Percentiles rank a stretch among this genome's conserved stretches.
These are phyloP conservation scores for Inga laurina DNA, from an alignment of 306 rosid species.

Conservation along the genomic window DNA sequence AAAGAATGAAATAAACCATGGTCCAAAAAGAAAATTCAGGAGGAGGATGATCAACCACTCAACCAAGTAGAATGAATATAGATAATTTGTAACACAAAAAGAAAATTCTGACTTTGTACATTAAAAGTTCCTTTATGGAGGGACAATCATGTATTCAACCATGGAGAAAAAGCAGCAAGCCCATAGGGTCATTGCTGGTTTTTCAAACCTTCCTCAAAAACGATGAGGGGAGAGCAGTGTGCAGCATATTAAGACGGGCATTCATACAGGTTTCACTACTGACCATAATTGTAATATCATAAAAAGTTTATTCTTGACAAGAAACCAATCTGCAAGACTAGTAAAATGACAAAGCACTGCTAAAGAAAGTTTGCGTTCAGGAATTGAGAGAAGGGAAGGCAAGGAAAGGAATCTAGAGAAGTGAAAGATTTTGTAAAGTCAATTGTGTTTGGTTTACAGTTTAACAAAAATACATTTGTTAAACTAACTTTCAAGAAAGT, in stretches of 20 bases:
- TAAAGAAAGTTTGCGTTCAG: not conserved
- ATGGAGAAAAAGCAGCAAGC: not conserved
- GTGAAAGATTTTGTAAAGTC: too few relatives aligned
- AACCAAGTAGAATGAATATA: not conserved
- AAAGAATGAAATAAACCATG: too few relatives aligned
- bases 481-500: too few relatives aligned
- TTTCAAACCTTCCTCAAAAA: not conserved
- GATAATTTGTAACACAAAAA: not conserved
- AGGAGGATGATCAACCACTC: not conserved
- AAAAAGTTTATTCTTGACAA: not conserved
- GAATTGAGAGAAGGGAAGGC: not conserved
- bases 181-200: not conserved
- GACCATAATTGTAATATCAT: not conserved
- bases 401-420: not conserved
- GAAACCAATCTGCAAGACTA: not conserved
- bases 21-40: slow-evolving; percentile 1
- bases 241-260: not conserved
- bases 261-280: not conserved
- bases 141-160: not conserved
- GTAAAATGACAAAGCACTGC: not conserved
- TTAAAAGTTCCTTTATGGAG: not conserved
- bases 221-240: not conserved
- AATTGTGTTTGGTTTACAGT: too few relatives aligned
- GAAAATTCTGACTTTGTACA: not conserved
- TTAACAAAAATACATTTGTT: too few relatives aligned